Evolutionary conservation across 192 early-diverging fungal genomes (phyloP), one percentile per base, ranked within the genome.

Genomic region (Linnemannia schmuckeri): DNA sequence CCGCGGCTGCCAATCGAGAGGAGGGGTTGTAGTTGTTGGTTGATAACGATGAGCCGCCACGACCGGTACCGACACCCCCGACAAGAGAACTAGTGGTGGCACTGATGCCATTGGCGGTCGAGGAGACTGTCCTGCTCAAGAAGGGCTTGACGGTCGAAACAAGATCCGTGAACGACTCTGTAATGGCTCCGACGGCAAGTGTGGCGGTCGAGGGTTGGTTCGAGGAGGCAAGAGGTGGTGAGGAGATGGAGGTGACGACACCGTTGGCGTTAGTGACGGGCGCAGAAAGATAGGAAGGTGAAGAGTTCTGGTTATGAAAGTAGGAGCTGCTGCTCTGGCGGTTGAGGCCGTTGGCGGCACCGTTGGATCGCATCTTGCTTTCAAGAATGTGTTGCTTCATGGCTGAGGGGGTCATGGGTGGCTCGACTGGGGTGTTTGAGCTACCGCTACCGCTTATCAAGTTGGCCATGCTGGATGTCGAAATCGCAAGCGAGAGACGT

Each of bases 141-240:
- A 87, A 81, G 1, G 84, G 84, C n/a, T 86, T 86, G 24, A 86
- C 79, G 3, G 41, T 78, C 44, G 82, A 83, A 72, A 83, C 84
- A 2, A 81, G 55, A 66, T 85, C 83, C 24, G 85, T 57, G 12
- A 81, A 6, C 6, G 76, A 81, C 4, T 87, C 85, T 6, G 85
- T 81, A 40, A 80, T 76, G 30, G 83, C 73, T 0, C 69, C 77
- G 41, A 76, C 76, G 10, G 47, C 6, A 52, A 78, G 35, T 41
- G 82, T 75, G 24, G 77, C 77, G 0, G 82, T 78, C 47, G 82
- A 78, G 7, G 82, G 76, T 4, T 47, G 41, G 7, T 12, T 83
- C 2, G 52, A 74, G 27, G 24, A 20, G 2, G 75, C 76, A 30
- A 78, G 57, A 24, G 76, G 82, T 12, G 76, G 72, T 0, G 77